Base-by-base conservation (phyloP, 1,139 yeast genomes). In the Candida tetrigidarum region DNA sequence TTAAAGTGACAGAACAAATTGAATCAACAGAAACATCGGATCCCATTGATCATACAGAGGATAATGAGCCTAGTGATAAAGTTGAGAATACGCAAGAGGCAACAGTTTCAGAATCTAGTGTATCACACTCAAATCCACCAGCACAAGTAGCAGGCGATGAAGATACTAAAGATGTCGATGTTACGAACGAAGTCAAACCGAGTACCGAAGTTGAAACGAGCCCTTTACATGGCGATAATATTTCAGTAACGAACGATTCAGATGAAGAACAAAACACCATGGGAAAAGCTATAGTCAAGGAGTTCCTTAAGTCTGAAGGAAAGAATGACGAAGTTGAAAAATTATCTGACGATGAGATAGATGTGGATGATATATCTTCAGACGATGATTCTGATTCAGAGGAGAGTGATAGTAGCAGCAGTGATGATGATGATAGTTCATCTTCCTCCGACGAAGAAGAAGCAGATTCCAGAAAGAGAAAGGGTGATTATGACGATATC, bases 301-400 rank as follows among this genome's bases (percentile, higher is more conserved):
- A 35, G 12, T 38, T 41, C n/a, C 41, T 40, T 14, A 37, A 32
- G 15, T 26, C 30, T 7, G 46, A 45, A 30, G 16, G 22, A 9
- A 28, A 26, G 3, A 36, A 22, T 7, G 48, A 49, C 18, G 50
- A 49, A 6, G 38, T 58, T 3, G 50, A 48, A 19, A 47, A 52
- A 3, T 53, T 54, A 19, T 66, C 71, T 1, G 71, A 66, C 45
- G 71, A 66, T 35, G 69, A 66, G 8, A 62, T 65, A 19, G 56
- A 59, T 29, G 52, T 60, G 1, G 62, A 51, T 12, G 54, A 52
- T 12, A 43, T 50, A 5, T 54, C 60, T 2, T 50, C 54, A 10
- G 55, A 50, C 5, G 47, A 37, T 5, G 37, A 41, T 3, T 27
- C 32, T 8, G 20, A 28, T 10, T 34, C 43, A 3, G 48, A 41